Base-by-base conservation (phyloP, 2,329 filamentous ascomycete genomes). In the Sporothrix brasiliensis region DNA sequence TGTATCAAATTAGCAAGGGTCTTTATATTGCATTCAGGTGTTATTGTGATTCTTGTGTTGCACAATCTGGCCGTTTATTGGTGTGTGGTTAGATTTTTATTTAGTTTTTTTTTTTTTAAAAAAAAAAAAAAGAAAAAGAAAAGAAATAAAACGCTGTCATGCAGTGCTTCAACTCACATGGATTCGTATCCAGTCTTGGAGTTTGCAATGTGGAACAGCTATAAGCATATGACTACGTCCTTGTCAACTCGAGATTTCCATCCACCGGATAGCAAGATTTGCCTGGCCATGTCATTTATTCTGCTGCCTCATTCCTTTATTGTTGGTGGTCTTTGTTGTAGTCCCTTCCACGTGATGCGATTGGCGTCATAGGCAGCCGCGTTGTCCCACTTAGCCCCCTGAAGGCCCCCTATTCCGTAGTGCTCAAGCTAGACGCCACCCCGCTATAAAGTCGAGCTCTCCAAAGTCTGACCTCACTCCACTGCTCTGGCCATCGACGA, bases 281-380 rank as follows among this genome's bases (percentile, higher is more conserved):
- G 9, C 21, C 50, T 21, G 11, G n/a, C 39, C 24, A 27, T 13
- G 10, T 44, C 21, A 13, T 52, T 30, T 63, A 63, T 16, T 16
- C 39, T 47, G 39, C 11, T 63, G 39, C 58, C 39, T 63, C 39
- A 10, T 61, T n/a, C 11, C 58, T 6, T 27, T 44, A 3, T 13
- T 24, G 9, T 63, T 61, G n/a, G 41, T 19, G 39, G 21, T 63
- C 11, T 63, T 63, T 63, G 58, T 61, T 61, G 58, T 27, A 11
- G 58, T 27, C 47, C n/a, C 54, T 19, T 19, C 39, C 58, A 63
- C 58, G 58, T 63, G 58, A 63, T 47, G 58, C 11, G 21, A 34
- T 47, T 63, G 58, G 58, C 58, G 58, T 63, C 58, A 63, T 63
- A 63, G 58, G 58, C 58, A 63, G 58, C 56, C 34, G 56, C 58